phyloP scores from a whole-genome alignment of 768 basidiomycete species.

The Boletellus emodensis region DNA sequence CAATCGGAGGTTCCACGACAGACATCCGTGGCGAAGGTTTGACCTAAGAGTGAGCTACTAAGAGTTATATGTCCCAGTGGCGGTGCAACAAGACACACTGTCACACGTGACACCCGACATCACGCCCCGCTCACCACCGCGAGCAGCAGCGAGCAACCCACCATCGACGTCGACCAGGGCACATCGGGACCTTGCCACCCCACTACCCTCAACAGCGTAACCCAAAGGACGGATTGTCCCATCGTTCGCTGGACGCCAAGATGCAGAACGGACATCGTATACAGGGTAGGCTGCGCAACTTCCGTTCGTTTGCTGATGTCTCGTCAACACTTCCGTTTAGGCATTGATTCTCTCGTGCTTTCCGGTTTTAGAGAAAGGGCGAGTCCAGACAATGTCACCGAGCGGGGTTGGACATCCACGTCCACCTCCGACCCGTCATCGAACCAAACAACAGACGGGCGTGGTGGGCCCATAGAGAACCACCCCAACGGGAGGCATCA shows the following conservation, averaged over 20 bases:
- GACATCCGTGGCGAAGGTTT: conserved; percentile 29
- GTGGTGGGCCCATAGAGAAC: conserved; percentile 27
- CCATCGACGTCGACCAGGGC: not conserved
- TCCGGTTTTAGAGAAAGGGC: conserved; percentile 16
- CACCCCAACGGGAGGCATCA: conserved; percentile 34
- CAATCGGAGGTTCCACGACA: conserved; percentile 46
- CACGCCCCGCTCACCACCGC: conserved; percentile 11
- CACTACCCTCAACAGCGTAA: not conserved
- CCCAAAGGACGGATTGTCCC: not conserved
- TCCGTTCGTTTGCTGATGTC: not conserved
- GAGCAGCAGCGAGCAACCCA: conserved; percentile 6
- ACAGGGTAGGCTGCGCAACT: conserved; percentile 18
- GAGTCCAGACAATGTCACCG: conserved; percentile 43
- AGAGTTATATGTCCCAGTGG: conserved; percentile 9
- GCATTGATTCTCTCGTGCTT: conserved; percentile 12
- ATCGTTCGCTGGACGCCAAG: not conserved
- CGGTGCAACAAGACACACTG: conserved; percentile 8
- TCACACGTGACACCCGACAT: conserved; percentile 11
- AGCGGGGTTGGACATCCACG: conserved; percentile 45
- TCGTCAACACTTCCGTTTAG: conserved; percentile 13
- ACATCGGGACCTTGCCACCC: conserved; percentile 2
- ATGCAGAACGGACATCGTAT: conserved; percentile 31
- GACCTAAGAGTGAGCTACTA: not conserved
- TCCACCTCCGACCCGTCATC: conserved; percentile 51
- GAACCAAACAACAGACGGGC: conserved; percentile 32